A percentile compares a stretch with the other conserved stretches of the same genome.
Conservation (phyloP, 345 rosid genomes). For the Kernera saxatilis region DNA sequence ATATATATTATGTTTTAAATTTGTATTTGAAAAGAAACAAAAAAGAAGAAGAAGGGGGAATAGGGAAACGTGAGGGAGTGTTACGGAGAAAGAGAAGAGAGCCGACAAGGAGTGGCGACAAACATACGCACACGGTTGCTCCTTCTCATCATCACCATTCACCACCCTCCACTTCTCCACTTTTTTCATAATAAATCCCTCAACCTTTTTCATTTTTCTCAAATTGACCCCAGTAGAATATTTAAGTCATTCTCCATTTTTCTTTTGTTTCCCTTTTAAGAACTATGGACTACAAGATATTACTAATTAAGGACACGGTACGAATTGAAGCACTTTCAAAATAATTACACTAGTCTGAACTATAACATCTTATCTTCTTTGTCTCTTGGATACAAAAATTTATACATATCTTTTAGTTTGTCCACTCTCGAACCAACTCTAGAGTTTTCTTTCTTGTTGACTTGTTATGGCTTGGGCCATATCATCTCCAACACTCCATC, state of each 20-base stretch:
- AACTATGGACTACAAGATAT: background rate
- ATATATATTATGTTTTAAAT: background rate
- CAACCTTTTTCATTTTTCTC: background rate
- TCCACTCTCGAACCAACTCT: background rate
- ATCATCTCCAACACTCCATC: too few relatives aligned
- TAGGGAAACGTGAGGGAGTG: constrained; percentile 16
- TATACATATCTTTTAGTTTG: background rate
- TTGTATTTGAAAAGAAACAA: background rate
- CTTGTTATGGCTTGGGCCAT: background rate
- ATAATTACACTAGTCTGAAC: background rate
- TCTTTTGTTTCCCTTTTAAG: background rate
- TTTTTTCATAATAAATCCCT: background rate
- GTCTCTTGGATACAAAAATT: background rate
- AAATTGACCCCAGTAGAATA: background rate
- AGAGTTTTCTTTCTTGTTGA: background rate
- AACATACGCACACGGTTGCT: constrained; percentile 29
- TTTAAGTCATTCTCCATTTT: background rate
- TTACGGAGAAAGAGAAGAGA: background rate
- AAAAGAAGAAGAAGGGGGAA: background rate
- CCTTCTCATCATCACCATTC: constrained; percentile 19
- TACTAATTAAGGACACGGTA: background rate
- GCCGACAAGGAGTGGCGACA: constrained; percentile 33
- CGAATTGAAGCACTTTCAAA: background rate
- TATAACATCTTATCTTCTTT: background rate
- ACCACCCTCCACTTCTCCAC: background rate